Evolutionary conservation across 495 filamentous ascomycete species (phyloP).

Genomic region (Clavariopsis aquatica): DNA sequence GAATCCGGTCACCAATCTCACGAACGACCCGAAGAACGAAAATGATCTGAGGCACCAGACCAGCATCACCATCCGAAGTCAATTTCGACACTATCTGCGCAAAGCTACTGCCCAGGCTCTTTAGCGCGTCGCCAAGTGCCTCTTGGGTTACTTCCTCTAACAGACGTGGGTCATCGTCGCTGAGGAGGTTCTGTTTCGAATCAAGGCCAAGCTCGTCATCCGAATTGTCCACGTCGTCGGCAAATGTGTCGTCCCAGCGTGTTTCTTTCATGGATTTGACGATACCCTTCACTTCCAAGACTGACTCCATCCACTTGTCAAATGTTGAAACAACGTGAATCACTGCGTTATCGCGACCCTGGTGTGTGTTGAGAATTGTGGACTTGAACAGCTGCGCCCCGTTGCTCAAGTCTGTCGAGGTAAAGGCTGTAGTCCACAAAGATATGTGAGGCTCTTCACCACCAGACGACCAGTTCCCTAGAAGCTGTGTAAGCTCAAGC

Average conservation of each 20-base stretch:
- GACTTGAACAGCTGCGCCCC: constrained; percentile 60
- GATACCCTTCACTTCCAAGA: constrained; percentile 60
- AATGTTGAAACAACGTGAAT: constrained; percentile 61
- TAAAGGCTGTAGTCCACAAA: constrained; percentile 51
- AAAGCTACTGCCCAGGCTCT: constrained; percentile 60
- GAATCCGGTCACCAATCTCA: constrained; percentile 68
- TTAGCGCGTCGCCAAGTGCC: constrained; percentile 60
- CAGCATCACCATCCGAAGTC: constrained; percentile 43
- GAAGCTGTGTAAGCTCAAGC: constrained; percentile 52
- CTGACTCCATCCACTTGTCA: constrained; percentile 64
- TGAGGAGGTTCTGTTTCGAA: constrained; percentile 62
- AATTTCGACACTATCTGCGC: constrained; percentile 47
- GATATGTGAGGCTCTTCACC: constrained; percentile 42
- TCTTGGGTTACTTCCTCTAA: constrained; percentile 62
- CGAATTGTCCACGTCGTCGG: constrained; percentile 65
- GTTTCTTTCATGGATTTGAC: constrained; percentile 67
- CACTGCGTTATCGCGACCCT: constrained; percentile 69
- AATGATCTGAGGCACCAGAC: constrained; percentile 54
- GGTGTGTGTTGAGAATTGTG: constrained; percentile 52
- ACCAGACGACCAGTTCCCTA: constrained; percentile 34
- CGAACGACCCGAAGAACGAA: constrained; percentile 77
- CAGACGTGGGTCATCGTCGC: constrained; percentile 68
- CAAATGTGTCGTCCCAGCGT: constrained; percentile 75
- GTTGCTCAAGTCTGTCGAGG: constrained; percentile 53
- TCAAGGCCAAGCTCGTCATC: constrained; percentile 52